Percentiles rank a stretch among this genome's conserved stretches.
Evolutionary conservation across 306 rosid species (phyloP).

Genomic region (Vigna mungo): DNA sequence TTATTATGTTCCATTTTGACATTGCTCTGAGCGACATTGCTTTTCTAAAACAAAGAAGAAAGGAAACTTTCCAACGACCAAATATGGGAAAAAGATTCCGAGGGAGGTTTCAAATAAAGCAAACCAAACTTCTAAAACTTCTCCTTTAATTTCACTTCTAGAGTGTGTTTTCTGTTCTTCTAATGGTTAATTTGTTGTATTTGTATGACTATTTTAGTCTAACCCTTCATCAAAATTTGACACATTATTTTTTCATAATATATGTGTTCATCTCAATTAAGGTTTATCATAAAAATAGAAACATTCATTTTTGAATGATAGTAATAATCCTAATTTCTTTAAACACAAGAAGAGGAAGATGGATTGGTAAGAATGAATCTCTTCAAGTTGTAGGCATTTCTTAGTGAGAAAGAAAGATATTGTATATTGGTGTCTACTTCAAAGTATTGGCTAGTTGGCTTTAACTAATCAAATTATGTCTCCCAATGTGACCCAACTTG

Average conservation of each 20-base stretch:
- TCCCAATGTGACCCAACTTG: slow-evolving; percentile 13
- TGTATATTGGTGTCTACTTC: no score
- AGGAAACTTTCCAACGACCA: slow-evolving; percentile 23
- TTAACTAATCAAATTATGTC: not conserved
- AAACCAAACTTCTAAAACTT: not conserved
- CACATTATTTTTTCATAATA: no score
- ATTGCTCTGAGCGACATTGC: not conserved
- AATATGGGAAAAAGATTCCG: slow-evolving; percentile 22
- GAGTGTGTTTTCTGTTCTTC: no score
- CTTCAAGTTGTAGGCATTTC: slow-evolving; percentile 34
- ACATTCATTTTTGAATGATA: slow-evolving; percentile 27
- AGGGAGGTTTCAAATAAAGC: slow-evolving; percentile 11
- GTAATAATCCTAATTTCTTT: no score
- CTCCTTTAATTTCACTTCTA: not conserved
- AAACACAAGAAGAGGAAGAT: not conserved
- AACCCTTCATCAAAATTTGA: no score
- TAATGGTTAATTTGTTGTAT: no score
- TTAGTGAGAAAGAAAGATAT: slow-evolving; percentile 41
- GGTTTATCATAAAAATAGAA: slow-evolving; percentile 34
- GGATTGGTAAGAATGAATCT: slow-evolving; percentile 24
- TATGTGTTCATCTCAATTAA: not conserved
- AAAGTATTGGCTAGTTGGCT: no score
- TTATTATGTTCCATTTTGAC: not conserved
- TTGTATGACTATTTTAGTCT: no score
- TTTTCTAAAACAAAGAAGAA: not conserved